Conservation (phyloP, 495 filamentous ascomycete genomes). For the Penicillium cataractarum region DNA sequence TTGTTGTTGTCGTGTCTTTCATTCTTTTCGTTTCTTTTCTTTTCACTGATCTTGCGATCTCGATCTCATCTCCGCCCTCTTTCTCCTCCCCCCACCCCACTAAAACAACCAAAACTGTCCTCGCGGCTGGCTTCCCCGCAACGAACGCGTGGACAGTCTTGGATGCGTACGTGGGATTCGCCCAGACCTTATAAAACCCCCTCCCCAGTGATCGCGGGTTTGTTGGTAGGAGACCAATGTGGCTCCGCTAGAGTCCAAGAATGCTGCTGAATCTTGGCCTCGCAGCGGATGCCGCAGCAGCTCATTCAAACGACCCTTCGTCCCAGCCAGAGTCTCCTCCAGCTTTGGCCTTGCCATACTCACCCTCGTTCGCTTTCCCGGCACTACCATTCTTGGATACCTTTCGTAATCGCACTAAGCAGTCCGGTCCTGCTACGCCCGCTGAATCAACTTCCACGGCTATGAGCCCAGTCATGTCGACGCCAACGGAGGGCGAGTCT, state of each 20-base stretch:
- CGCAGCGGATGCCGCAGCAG: conserved; percentile 57
- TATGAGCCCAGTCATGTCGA: conserved; percentile 29
- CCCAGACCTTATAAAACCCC: conserved; percentile 7
- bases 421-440: conserved; percentile 11
- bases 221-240: conserved; percentile 20
- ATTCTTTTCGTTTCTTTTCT: background rate
- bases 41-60: background rate
- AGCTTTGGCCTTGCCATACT: conserved; percentile 37
- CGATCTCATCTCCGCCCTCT: conserved; percentile 7
- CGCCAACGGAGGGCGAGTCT: conserved; percentile 30
- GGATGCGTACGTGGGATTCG: conserved; percentile 15
- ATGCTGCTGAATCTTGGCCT: conserved; percentile 55
- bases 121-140: conserved; percentile 18
- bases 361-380: conserved; percentile 46
- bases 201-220: background rate
- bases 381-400: conserved; percentile 39
- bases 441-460: conserved; percentile 30
- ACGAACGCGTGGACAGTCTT: conserved; percentile 21
- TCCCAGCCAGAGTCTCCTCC: conserved; percentile 39
- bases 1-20: background rate
- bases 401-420: conserved; percentile 28
- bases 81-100: conserved; percentile 2
- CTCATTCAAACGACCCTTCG: conserved; percentile 59
- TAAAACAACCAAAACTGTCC: background rate
- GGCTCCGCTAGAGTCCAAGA: conserved; percentile 33